Evolutionary conservation across 129 eudicot genomes (phyloP), one percentile per base, ranked within the genome.

Genomic region (Arctium minus): DNA sequence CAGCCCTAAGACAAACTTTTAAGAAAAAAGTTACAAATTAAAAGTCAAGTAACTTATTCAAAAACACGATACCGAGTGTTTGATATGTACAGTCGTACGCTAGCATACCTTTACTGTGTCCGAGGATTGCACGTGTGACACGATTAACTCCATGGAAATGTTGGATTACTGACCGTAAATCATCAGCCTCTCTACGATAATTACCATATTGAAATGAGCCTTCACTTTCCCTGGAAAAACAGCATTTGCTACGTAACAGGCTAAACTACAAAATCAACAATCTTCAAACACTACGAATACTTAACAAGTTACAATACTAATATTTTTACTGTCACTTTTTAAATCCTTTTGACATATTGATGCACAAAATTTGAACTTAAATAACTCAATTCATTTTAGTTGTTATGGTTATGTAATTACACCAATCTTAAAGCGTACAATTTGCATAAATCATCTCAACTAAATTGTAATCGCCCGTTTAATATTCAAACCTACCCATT

Each of bases 81-180:
- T 2, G 13, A 67, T 67, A 35, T 64, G 12, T 64, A 64, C 4
- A 64, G 30, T 22, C 31, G 8, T 46, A 32, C 46, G 37, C 15
- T 69, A 68, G 70, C 46, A 18, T 75, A 91, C 98, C 97, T 93
- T 93, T 93, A 83, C 96, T 93, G 70, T 94, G 98, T 78, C 98
- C 97, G 37, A 94, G 85, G 65, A 94, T 85, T 70, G 93, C 89
- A 82, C 74, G 69, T 81, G 88, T 86, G 40, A 48, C 79, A 72
- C 93, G 93, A 13, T 85, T 85, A 48, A 60, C 75, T 73, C 86
- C 88, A n/a, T 62, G 76, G 70, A 94, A 90, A 67, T 94, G 84
- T 81, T 94, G 86, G 33, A 94, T 85, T 73, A 90, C 92, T 70
- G 91, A 84, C 74, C 80, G 81, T 17, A 94, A 86, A 80, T 92